Conservation (phyloP, 768 basidiomycete genomes). For the Boletus coccyginus region DNA sequence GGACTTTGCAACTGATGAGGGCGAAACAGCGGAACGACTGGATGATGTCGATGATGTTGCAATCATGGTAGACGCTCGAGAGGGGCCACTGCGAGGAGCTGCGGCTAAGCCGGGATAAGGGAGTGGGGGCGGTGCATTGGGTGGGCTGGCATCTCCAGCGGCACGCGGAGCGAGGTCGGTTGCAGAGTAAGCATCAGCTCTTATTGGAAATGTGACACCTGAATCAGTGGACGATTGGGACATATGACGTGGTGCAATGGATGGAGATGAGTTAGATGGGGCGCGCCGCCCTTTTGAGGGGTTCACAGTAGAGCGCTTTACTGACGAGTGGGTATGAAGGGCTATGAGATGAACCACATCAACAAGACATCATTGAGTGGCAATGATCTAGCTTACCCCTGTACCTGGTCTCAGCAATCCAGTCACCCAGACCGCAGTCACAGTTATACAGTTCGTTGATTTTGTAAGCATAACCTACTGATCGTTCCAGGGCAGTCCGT, state of each 20-base stretch:
- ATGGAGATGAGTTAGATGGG: conserved; percentile 42
- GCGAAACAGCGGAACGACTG: conserved; percentile 43
- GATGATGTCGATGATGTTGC: conserved; percentile 47
- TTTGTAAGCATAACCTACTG: conserved; percentile 71
- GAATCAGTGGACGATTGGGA: conserved; percentile 73
- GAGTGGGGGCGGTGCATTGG: conserved; percentile 57
- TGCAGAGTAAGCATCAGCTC: conserved; percentile 74
- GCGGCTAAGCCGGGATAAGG: conserved; percentile 73
- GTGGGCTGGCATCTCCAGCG: conserved; percentile 46
- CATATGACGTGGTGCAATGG: conserved; percentile 59
- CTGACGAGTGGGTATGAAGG: conserved; percentile 20
- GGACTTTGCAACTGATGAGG: conserved; percentile 40
- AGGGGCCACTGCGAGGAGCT: conserved; percentile 25
- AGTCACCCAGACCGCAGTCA: conserved; percentile 77
- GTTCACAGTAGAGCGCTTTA: conserved; percentile 28
- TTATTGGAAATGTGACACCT: conserved; percentile 74
- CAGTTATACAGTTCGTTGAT: conserved; percentile 77
- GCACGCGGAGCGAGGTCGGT: conserved; percentile 63
- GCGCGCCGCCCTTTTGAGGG: conserved; percentile 19
- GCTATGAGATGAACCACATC: conserved; percentile 9
- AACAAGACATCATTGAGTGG: background rate
- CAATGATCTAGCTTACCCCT: conserved; percentile 42
- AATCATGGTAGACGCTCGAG: conserved; percentile 32
- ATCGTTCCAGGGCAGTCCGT: conserved; percentile 63
- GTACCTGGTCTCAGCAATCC: conserved; percentile 57